Evolutionary conservation across 257 asterid species (phyloP), one percentile per base, ranked within the genome.

Genomic region (Thymus mandschuricus): DNA sequence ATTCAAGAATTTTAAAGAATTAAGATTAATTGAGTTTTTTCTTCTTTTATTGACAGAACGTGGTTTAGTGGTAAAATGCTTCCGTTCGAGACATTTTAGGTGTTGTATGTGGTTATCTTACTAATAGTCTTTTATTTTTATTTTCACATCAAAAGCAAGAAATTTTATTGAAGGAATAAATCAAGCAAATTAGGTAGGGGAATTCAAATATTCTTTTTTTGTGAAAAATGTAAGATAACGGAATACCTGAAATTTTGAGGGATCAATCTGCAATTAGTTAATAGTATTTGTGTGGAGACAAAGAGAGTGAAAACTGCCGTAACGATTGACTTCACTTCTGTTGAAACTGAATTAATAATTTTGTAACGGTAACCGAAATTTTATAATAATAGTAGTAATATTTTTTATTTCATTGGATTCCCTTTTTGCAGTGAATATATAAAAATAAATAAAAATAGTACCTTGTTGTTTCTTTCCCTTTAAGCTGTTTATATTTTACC

Each of bases 331-430:
- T 73, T 63, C n/a, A 54, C 28, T 57, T 44, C 33, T 51, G 49
- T 46, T 67, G 49, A 61, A 72, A 66, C 41, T 54, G 29, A 66
- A 59, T 70, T 55, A 69, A 76, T 34, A 64, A 70, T 63, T 8
- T 28, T 34, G 6, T 13, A 38, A 60, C 58, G 63, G 74, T 10
- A 30, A 35, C 34, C 28, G 15, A 51, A 10, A 50, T 9, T 75
- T 21, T 1, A 10, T 3, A 27, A 4, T 48, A 40, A 58, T 1
- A 1, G 0, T 34, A 34, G 2, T 38, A n/a, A 66, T 44, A 5
- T n/a, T 41, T 12, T 15, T 52, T 2, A 48, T 71, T 6, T 50
- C 71, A 54, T 72, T 60, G 78, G 78, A 72, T 73, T 27, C 78
- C 60, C 48, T 66, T 43, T 60, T 61, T 8, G 28, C 64, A 46